These are phyloP conservation scores for Penicillium roqueforti DNA, from an alignment of 495 filamentous ascomycete species.

Conservation along the genomic window DNA sequence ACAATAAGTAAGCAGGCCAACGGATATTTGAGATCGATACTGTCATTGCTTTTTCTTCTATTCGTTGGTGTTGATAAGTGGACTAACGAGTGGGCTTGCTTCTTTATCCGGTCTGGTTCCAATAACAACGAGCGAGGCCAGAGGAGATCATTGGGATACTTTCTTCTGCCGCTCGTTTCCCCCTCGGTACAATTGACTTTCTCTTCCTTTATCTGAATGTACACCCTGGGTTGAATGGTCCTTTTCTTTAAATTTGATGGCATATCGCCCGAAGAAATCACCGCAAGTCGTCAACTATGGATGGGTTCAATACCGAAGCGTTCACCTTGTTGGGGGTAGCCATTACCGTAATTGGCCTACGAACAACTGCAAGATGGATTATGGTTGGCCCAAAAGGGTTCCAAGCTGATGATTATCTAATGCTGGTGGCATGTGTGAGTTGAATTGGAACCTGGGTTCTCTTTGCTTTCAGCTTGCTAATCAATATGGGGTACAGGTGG, in stretches of 20 bases:
- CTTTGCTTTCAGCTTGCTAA: background rate
- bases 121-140: slow-evolving; percentile 19
- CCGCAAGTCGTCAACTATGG: slow-evolving; percentile 13
- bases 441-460: background rate
- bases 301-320: slow-evolving; percentile 47
- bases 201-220: slow-evolving; percentile 23
- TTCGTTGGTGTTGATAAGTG: slow-evolving; percentile 19
- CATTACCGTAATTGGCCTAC: slow-evolving; percentile 45
- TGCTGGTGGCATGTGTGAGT: slow-evolving; percentile 53
- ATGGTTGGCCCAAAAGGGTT: slow-evolving; percentile 49
- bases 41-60: background rate
- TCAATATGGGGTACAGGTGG: slow-evolving; percentile 25
- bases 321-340: slow-evolving; percentile 50
- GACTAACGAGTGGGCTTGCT: slow-evolving; percentile 14
- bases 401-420: slow-evolving; percentile 57
- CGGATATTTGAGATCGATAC: background rate
- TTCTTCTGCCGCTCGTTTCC: slow-evolving; percentile 1
- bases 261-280: background rate
- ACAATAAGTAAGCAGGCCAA: background rate
- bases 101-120: slow-evolving; percentile 27
- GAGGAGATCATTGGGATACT: slow-evolving; percentile 9
- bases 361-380: slow-evolving; percentile 46
- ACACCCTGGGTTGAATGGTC: slow-evolving; percentile 5
- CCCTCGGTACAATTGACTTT: slow-evolving; percentile 10
- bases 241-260: slow-evolving; percentile 3